Evolutionary conservation across 2,329 filamentous ascomycete species (phyloP).

Genomic region (Colletotrichum lentis): DNA sequence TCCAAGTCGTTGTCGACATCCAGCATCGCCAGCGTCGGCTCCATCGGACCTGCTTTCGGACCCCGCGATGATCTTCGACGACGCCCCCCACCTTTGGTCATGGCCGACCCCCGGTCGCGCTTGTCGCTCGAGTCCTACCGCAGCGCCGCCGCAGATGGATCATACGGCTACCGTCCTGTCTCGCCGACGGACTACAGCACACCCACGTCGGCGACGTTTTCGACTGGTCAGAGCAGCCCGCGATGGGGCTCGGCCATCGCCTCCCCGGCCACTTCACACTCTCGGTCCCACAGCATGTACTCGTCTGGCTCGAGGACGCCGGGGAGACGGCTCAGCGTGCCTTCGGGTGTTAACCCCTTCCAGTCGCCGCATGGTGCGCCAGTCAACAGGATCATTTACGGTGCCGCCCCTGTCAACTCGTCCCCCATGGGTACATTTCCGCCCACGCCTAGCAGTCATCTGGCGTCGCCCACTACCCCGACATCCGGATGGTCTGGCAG

Average conservation of each 20-base stretch:
- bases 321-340: constrained; percentile 81
- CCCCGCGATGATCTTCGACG: constrained; percentile 72
- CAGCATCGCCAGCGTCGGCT: constrained; percentile 80
- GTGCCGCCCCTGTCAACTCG: constrained; percentile 63
- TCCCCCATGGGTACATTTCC: constrained; percentile 64
- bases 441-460: constrained; percentile 64
- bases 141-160: constrained; percentile 68
- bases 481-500: constrained; percentile 66
- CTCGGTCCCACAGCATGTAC: constrained; percentile 78
- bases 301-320: constrained; percentile 68
- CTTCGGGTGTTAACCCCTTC: constrained; percentile 78
- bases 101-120: constrained; percentile 76
- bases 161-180: constrained; percentile 71
- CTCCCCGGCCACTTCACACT: constrained; percentile 76
- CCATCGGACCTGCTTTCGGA: constrained; percentile 71
- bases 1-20: constrained; percentile 87
- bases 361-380: constrained; percentile 67
- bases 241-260: constrained; percentile 72
- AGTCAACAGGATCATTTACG: constrained; percentile 65
- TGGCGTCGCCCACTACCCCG: constrained; percentile 72
- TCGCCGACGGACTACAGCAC: constrained; percentile 82
- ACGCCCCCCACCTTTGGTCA: constrained; percentile 82
- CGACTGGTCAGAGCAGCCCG: constrained; percentile 78
- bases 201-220: constrained; percentile 84
- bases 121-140: constrained; percentile 74